Base-by-base conservation (phyloP, 1,284 basidiomycete species). In the Moniliella sp. region DNA sequence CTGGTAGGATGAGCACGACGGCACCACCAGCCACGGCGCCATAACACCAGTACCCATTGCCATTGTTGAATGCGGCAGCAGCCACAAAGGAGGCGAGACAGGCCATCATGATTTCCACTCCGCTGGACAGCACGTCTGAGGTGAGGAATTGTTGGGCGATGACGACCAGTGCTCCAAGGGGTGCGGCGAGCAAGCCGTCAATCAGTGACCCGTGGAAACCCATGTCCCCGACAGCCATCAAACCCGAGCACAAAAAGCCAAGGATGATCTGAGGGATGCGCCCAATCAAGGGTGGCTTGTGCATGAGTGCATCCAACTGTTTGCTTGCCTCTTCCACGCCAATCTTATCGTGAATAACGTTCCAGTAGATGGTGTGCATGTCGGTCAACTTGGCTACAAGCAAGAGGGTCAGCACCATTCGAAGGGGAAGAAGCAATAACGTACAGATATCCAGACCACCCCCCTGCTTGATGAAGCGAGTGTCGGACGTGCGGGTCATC, bases 81-180 rank as follows among this genome's bases (percentile, higher is more conserved):
- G 21, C 21, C 8, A 83, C 49, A 61, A 88, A 88, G 11, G 69
- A 68, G 52, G 78, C 79, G 56, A 84, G 61, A 3, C 72, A 76
- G 1, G 79, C 74, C 35, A 82, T 70, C 3, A 76, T 78, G 44
- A 84, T 80, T 71, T 86, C 83, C 8, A 83, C 82, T 17, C 81
- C 70, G 42, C 82, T 81, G 10, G 72, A 74, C 56, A 82, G 82
- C 23, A 91, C 63, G 61, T 84, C 79, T 7, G 57, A 54, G 23
- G 58, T 58, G 40, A 58, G 54, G 36, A 44, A 40, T 33, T 40
- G n/a, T 36, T 60, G 52, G 33, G 49, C 50, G 32, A 45, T 50
- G 31, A 50, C 49, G 18, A 91, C 67, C 5, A 83, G 65, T n/a
- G 70, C 71, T 9, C 83, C 82, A 8, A 88, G 68, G 0, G 79